Conservation (phyloP, 2,329 filamentous ascomycete species). For the Talaromyces atroroseus region DNA sequence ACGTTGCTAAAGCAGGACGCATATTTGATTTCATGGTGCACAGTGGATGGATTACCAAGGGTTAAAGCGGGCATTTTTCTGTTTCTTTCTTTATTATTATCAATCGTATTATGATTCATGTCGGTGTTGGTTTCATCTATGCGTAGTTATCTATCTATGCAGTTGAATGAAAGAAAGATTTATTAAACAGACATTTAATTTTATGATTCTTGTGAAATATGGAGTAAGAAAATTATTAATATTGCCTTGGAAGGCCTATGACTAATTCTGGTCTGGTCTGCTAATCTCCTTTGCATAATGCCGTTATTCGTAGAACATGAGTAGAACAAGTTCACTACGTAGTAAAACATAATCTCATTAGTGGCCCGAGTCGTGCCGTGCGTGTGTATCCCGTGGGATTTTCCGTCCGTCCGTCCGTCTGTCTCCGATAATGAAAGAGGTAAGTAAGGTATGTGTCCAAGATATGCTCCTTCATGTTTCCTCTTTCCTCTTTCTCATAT, state of each 20-base stretch:
- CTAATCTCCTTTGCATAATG: neutral
- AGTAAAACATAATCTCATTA: slow-evolving; percentile 9
- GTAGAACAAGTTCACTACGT: neutral
- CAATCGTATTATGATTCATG: too few species aligned
- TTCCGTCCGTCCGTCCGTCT: neutral
- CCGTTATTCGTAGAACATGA: neutral
- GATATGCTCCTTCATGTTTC: neutral
- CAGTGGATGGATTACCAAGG: slow-evolving; percentile 85
- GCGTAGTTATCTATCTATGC: neutral
- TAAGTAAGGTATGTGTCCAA: neutral
- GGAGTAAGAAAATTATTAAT: slow-evolving; percentile 4
- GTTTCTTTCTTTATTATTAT: neutral
- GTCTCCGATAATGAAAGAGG: neutral
- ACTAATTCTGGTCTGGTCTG: neutral
- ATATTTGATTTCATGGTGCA: slow-evolving; percentile 95
- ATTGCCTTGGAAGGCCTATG: neutral
- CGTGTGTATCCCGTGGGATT: neutral
- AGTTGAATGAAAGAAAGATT: neutral
- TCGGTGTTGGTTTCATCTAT: neutral
- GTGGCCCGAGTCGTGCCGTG: neutral
- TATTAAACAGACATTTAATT: neutral
- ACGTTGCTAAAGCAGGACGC: slow-evolving; percentile 75
- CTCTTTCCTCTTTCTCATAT: slow-evolving; percentile 13
- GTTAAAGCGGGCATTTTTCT: slow-evolving; percentile 24
- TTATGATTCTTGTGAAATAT: too few species aligned